phyloP scores from a whole-genome alignment of 768 basidiomycete genomes.

The Tremella mesenterica region DNA sequence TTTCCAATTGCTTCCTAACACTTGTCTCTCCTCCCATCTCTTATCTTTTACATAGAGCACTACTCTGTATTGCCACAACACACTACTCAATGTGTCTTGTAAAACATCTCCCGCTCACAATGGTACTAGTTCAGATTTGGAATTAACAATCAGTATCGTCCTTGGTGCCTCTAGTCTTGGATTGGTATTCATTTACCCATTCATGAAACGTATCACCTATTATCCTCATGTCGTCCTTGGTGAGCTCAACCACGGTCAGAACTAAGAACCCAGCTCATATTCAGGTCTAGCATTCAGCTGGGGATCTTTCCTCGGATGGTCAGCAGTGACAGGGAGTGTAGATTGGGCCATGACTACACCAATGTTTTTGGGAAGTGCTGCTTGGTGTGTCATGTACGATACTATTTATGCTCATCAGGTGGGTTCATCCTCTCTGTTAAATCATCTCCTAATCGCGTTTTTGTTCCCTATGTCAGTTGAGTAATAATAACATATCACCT shows the following conservation, averaged over 20 bases:
- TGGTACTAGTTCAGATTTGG: neutral
- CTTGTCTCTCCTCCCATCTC: neutral
- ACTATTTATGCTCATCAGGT: slow-evolving; percentile 97
- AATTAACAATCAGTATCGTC: slow-evolving; percentile 55
- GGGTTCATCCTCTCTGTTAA: slow-evolving; percentile 10
- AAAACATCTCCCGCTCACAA: neutral
- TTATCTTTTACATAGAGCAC: neutral
- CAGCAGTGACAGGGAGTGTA: slow-evolving; percentile 71
- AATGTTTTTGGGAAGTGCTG: slow-evolving; percentile 77
- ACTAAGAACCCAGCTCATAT: slow-evolving; percentile 2
- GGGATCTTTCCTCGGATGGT: slow-evolving; percentile 94
- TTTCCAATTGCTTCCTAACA: neutral
- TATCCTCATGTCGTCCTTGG: slow-evolving; percentile 97
- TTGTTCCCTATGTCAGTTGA: neutral
- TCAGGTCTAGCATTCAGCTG: slow-evolving; percentile 92
- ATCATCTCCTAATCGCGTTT: neutral
- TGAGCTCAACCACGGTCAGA: slow-evolving; percentile 42
- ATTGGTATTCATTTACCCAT: slow-evolving; percentile 78
- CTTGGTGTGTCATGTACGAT: slow-evolving; percentile 95
- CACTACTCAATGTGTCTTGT: neutral
- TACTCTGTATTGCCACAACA: neutral
- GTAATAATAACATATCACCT: no score
- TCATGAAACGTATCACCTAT: slow-evolving; percentile 94
- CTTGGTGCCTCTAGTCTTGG: slow-evolving; percentile 86
- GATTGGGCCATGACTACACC: slow-evolving; percentile 78